Evolutionary conservation across 2,329 filamentous ascomycete genomes (phyloP), one percentile per base, ranked within the genome.

Genomic region (Penicillium sp.): DNA sequence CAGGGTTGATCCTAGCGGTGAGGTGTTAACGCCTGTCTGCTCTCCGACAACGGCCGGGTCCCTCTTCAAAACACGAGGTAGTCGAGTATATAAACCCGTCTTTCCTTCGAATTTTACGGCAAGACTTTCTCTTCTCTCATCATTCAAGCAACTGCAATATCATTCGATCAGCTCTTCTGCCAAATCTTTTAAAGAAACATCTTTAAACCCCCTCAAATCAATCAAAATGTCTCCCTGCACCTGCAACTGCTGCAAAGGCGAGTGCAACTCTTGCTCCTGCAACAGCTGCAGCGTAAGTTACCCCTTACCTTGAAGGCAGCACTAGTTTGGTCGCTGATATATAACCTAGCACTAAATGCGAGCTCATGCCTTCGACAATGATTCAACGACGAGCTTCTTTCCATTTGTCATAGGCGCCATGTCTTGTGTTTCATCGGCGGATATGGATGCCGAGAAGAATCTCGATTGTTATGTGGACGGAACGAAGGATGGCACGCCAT

Each of bases 241-340:
- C 50, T 75, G 73, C 71, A 71, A 68, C 70, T 70, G 68, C 69
- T 74, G 71, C 71, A 62, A 66, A 61, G 69, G 70, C 61, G 60
- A 69, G 55, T 75, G 73, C 71, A 69, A 67, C 62, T 66, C 65
- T 54, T 75, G 73, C 71, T 66, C 69, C 49, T 75, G 73, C 71
- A 54, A 26, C 52, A 63, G 55, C 62, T 75, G 73, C 72, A 63
- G 48, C 43, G 73, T 75, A 68, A 61, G 71, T 65, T 26, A 20
- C 20, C 45, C 40, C 23, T 24, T 4, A 5, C 18, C 21, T 56
- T n/a, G 21, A 8, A 14, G 21, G 3, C 18, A 16, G 14, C 6
- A 18, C 11, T 23, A 12, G 33, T n/a, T 35, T 35, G 18, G 9
- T 35, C 4, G 30, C 50, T 52, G 20, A 52, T 9, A 7, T 23